Evolutionary conservation across 208 protist species (phyloP).

Genomic region (Kentomonas sorsogonicus): DNA sequence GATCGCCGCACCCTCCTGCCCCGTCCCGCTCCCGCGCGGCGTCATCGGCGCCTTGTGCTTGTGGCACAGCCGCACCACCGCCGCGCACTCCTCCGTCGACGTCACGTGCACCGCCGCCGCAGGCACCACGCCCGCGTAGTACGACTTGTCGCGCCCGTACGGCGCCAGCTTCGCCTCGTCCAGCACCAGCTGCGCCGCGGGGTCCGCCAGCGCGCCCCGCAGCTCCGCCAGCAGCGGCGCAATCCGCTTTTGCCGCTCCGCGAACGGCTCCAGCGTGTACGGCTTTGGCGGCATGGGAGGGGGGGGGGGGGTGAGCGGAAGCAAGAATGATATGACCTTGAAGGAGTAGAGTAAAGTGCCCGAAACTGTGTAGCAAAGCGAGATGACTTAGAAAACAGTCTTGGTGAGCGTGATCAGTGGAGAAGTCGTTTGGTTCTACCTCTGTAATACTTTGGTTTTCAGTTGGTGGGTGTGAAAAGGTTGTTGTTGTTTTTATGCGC

Average conservation of each 20-base stretch:
- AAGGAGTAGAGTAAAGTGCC: no score
- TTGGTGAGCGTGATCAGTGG: no score
- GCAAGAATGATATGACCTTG: no score
- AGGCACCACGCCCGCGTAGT: slow-evolving; percentile 16
- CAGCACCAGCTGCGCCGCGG: slow-evolving; percentile 28
- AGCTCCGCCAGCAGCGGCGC: slow-evolving; percentile 25
- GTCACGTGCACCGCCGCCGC: slow-evolving; percentile 22
- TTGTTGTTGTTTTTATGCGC: no score
- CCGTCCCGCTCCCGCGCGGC: slow-evolving; percentile 38
- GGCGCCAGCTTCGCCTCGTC: slow-evolving; percentile 17
- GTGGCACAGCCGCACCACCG: slow-evolving; percentile 25
- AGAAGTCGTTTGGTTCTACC: no score
- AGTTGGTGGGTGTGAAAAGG: no score
- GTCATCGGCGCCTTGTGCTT: slow-evolving; percentile 41
- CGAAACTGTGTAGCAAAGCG: no score
- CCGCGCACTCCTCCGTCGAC: slow-evolving; percentile 21
- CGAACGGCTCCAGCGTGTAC: slow-evolving; percentile 19
- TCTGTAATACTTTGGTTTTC: no score
- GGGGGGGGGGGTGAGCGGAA: not conserved
- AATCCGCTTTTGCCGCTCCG: slow-evolving; percentile 30
- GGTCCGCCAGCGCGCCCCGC: slow-evolving; percentile 19
- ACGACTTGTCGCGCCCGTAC: slow-evolving; percentile 31
- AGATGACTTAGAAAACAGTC: no score
- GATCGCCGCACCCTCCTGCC: slow-evolving; percentile 46
- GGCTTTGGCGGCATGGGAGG: not conserved